Conservation (phyloP, 148 eudicot genomes). For the Amaranthus cruentus region DNA sequence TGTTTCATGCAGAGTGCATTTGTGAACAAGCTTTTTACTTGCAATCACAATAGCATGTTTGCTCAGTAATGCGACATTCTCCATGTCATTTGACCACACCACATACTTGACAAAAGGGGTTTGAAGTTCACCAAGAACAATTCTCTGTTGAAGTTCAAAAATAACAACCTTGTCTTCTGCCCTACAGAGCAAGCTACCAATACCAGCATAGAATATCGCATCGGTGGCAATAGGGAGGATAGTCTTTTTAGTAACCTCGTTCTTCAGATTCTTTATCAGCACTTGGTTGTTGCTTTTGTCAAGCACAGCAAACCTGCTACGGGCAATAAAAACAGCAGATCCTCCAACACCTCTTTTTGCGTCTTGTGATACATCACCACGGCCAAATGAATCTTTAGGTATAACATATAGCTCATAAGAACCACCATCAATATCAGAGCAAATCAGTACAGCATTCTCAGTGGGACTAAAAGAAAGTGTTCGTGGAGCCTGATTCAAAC, state of each 20-base stretch:
- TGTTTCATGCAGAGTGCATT: slow-evolving; percentile 80
- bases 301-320: slow-evolving; percentile 86
- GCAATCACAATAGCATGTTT: slow-evolving; percentile 75
- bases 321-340: slow-evolving; percentile 77
- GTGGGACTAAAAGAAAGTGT: slow-evolving; percentile 84
- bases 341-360: slow-evolving; percentile 73
- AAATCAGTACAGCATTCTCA: slow-evolving; percentile 68
- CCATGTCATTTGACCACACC: slow-evolving; percentile 90
- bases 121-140: slow-evolving; percentile 71
- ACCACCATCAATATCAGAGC: slow-evolving; percentile 81
- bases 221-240: slow-evolving; percentile 62
- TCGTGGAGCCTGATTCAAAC: slow-evolving; percentile 73
- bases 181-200: slow-evolving; percentile 71
- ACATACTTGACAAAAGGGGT: slow-evolving; percentile 74
- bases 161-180: slow-evolving; percentile 74
- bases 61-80: slow-evolving; percentile 79
- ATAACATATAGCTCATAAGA: slow-evolving; percentile 73
- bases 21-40: slow-evolving; percentile 65
- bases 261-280: slow-evolving; percentile 65
- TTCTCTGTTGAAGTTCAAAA: slow-evolving; percentile 80
- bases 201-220: slow-evolving; percentile 82
- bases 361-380: slow-evolving; percentile 65
- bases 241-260: slow-evolving; percentile 72
- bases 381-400: slow-evolving; percentile 60
- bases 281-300: slow-evolving; percentile 69